These are phyloP conservation scores for Haplographium delicatum DNA, from an alignment of 495 filamentous ascomycete species.

Conservation along the genomic window DNA sequence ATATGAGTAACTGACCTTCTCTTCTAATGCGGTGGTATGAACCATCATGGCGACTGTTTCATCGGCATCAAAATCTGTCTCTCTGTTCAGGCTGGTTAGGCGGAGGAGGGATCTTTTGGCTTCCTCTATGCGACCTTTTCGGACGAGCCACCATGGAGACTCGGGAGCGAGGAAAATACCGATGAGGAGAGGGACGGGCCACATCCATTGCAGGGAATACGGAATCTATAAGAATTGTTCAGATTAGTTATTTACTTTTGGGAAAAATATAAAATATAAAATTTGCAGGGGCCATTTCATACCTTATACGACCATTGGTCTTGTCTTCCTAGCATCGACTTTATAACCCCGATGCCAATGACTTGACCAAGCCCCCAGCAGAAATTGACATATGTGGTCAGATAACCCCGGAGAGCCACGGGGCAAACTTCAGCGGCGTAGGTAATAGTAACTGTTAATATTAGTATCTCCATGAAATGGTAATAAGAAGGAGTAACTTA, in stretches of 20 bases:
- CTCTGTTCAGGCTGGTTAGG: constrained; percentile 50
- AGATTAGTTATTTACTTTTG: neutral
- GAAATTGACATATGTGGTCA: constrained; percentile 79
- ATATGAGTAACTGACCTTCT: too few relatives aligned
- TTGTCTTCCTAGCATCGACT: constrained; percentile 49
- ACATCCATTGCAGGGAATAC: constrained; percentile 81
- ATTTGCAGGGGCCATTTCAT: too few relatives aligned
- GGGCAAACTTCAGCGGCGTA: constrained; percentile 80
- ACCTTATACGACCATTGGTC: constrained; percentile 61
- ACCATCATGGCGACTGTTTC: constrained; percentile 84
- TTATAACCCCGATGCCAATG: constrained; percentile 70
- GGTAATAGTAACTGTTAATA: constrained; percentile 51
- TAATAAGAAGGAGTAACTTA: constrained; percentile 35
- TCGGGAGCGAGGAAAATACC: constrained; percentile 70
- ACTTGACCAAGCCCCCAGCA: constrained; percentile 81
- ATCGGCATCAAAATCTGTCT: constrained; percentile 62
- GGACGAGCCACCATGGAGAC: constrained; percentile 75
- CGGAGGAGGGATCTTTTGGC: constrained; percentile 65
- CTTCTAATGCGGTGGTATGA: constrained; percentile 70
- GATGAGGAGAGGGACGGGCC: constrained; percentile 69
- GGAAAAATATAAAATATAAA: constrained; percentile 28
- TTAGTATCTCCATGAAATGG: neutral
- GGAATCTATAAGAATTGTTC: constrained; percentile 34
- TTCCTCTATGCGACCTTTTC: constrained; percentile 59
- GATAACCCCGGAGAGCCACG: constrained; percentile 62